Percentiles rank a stretch among this genome's conserved stretches.
phyloP scores from a whole-genome alignment of 352 stramenopile species.

The Pythium pectinolyticum region DNA sequence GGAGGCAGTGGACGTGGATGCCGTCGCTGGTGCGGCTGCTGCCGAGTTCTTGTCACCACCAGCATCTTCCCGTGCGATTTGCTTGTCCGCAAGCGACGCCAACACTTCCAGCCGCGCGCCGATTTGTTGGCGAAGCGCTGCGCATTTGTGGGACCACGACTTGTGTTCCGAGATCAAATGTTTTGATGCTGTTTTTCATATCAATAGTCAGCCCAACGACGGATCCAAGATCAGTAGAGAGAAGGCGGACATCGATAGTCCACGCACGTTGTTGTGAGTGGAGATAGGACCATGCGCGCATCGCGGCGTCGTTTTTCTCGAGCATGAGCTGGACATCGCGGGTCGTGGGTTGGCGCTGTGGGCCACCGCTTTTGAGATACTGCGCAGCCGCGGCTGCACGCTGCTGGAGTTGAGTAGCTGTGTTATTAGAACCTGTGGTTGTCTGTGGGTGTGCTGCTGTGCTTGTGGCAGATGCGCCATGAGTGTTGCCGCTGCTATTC shows the following conservation, averaged over 20 bases:
- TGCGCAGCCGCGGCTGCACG: constrained; percentile 53
- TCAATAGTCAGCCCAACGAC: not conserved
- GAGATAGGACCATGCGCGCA: constrained; percentile 71
- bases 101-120: constrained; percentile 68
- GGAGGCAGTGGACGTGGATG: no score
- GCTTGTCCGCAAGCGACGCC: constrained; percentile 77
- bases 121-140: constrained; percentile 67
- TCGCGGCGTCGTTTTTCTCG: constrained; percentile 83
- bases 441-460: no score
- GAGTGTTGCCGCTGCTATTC: not conserved
- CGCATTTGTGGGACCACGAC: constrained; percentile 69
- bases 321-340: constrained; percentile 80
- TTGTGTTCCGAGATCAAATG: constrained; percentile 59
- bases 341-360: constrained; percentile 57
- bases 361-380: constrained; percentile 27
- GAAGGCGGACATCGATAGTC: no score
- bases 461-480: no score
- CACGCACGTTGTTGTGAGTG: constrained; percentile 75
- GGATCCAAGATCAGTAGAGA: no score
- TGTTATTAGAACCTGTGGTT: no score
- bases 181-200: constrained; percentile 48
- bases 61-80: constrained; percentile 68
- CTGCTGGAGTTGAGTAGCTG: constrained; percentile 45
- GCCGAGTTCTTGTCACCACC: constrained; percentile 5
- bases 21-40: not conserved